Percentiles rank a stretch among this genome's conserved stretches.
phyloP scores from a whole-genome alignment of 1,284 basidiomycete genomes.

The Austroboletus novae-zelandiae region DNA sequence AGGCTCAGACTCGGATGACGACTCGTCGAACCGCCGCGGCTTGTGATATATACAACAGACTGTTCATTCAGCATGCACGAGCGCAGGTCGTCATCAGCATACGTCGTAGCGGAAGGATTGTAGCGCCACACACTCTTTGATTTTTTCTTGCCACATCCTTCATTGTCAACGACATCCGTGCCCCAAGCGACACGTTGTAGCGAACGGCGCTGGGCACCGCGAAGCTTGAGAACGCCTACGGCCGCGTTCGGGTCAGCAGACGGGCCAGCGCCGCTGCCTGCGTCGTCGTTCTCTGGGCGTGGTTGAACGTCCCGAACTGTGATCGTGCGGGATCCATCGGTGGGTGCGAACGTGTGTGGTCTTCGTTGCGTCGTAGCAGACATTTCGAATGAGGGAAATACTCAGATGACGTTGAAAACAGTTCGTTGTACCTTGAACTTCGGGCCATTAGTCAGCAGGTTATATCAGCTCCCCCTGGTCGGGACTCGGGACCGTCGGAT shows the following conservation, averaged over 20 bases:
- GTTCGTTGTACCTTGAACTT: neutral
- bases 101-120: too few relatives aligned
- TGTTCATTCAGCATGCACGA: slow-evolving; percentile 31
- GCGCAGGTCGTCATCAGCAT: too few relatives aligned
- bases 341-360: slow-evolving; percentile 31
- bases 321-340: slow-evolving; percentile 51
- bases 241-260: slow-evolving; percentile 12
- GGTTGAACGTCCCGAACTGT: slow-evolving; percentile 42
- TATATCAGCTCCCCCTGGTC: neutral
- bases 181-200: slow-evolving; percentile 67
- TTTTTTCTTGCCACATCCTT: slow-evolving; percentile 75
- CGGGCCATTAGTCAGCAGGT: slow-evolving; percentile 21
- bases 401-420: neutral
- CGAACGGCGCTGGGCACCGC: slow-evolving; percentile 44
- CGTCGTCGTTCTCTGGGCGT: slow-evolving; percentile 17
- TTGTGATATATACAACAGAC: slow-evolving; percentile 91
- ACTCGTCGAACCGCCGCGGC: slow-evolving; percentile 75
- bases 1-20: slow-evolving; percentile 64
- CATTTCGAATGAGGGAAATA: slow-evolving; percentile 14
- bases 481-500: neutral
- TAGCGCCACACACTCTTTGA: slow-evolving; percentile 68
- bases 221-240: slow-evolving; percentile 53
- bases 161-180: slow-evolving; percentile 83
- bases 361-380: slow-evolving; percentile 27
- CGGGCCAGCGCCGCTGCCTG: slow-evolving; percentile 24